These are phyloP conservation scores for Cryphonectria nitschkei DNA, from an alignment of 2,329 filamentous ascomycete species.

Conservation along the genomic window DNA sequence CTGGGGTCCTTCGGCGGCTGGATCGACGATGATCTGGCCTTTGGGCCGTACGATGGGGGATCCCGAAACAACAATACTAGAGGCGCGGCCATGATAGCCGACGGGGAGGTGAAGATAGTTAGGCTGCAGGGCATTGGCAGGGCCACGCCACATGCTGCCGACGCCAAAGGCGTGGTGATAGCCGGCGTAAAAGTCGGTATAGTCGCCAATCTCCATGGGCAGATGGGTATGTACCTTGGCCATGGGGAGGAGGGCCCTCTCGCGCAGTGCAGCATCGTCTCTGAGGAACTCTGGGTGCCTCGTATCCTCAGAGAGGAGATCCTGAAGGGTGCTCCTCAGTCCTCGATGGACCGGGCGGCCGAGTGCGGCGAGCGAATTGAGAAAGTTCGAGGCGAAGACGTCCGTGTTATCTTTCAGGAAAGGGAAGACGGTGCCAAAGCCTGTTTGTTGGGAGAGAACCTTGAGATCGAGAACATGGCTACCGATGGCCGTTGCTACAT, in stretches of 20 bases:
- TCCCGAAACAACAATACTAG: constrained; percentile 74
- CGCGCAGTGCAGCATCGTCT: constrained; percentile 61
- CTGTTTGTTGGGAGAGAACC: constrained; percentile 60
- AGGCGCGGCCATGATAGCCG: constrained; percentile 79
- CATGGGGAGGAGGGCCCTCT: constrained; percentile 61
- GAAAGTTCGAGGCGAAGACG: constrained; percentile 38
- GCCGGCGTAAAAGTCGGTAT: constrained; percentile 85
- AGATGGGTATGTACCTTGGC: constrained; percentile 67
- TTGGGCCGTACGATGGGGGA: constrained; percentile 73
- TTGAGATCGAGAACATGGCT: constrained; percentile 68
- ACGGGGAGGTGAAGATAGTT: constrained; percentile 84
- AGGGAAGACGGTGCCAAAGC: constrained; percentile 51
- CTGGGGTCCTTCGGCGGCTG: constrained; percentile 60
- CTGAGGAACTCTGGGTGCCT: constrained; percentile 64
- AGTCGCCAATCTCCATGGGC: constrained; percentile 79
- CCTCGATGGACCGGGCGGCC: constrained; percentile 68
- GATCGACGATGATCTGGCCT: constrained; percentile 73
- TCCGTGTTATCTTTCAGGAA: constrained; percentile 25
- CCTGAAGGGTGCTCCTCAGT: constrained; percentile 72
- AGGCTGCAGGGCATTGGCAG: constrained; percentile 73
- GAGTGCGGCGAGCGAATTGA: constrained; percentile 68
- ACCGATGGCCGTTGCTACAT: constrained; percentile 70
- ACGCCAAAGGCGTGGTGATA: constrained; percentile 73
- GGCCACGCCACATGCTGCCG: constrained; percentile 73
- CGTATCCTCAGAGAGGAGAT: constrained; percentile 64